Base-by-base conservation (phyloP, 805 yeast genomes). In the Clavispora fructus region DNA sequence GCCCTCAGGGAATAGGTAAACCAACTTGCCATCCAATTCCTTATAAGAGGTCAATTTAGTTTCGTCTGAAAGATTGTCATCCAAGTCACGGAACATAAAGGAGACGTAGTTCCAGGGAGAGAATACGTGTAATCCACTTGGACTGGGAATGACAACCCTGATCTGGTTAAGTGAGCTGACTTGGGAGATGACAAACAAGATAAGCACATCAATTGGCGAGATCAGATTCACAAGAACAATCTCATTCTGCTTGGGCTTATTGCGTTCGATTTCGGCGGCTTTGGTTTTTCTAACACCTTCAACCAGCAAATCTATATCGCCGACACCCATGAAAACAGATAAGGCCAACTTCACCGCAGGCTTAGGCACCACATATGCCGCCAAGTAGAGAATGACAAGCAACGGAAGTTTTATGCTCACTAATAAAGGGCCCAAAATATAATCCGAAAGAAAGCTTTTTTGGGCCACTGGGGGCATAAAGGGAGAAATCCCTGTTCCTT, bases 401-500 rank as follows among this genome's bases (percentile, higher is more conserved):
- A 68, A 35, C 6, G 74, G 75, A 29, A 65, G 48, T 49, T 68
- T 68, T n/a, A 65, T 23, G 10, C 60, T 41, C 44, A 56, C 41
- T 19, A 54, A n/a, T 4, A 47, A 32, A 7, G 52, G 50, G 25
- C 48, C 51, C 13, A 47, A 35, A 4, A 56, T 31, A 26, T 44
- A 45, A 23, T 52, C 51, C 7, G 47, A 26, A 10, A 48, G 4
- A 2, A 50, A 23, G 12, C 49, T 32, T 28, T 48, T 44, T 4
- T 73, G 60, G 37, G 61, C 49, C n/a, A 67, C 54, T 0, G 61
- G 53, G 1, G 95, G 95, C 67, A 85, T 70, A 54, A 88, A 89
- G 3, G 97, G 97, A 0, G 95, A 83, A 31, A 90, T 86, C n/a
- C 97, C 97, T 1, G 97, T 90, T 5, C 92, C 94, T 51, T 82